Conservation (phyloP, 805 yeast genomes). For the Pichia manshurica region DNA sequence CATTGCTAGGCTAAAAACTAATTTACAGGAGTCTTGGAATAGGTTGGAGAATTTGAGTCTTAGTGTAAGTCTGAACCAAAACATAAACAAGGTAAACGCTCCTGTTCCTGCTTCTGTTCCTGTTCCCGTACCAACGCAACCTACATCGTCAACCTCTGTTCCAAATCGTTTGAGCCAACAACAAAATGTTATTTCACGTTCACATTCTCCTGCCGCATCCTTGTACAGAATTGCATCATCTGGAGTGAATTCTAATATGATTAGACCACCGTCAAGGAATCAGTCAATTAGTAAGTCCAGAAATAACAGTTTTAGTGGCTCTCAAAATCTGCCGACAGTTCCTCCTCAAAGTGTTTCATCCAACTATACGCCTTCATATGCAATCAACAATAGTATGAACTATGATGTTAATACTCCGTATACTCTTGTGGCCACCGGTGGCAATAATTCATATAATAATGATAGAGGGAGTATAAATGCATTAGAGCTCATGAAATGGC, state of each 20-base stretch:
- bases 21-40: slow-evolving; percentile 70
- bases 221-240: slow-evolving; percentile 29
- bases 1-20: slow-evolving; percentile 42
- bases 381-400: too few species aligned
- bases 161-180: neutral
- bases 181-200: slow-evolving; percentile 10
- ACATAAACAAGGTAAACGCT: too few species aligned
- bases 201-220: slow-evolving; percentile 32
- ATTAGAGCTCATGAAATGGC: slow-evolving; percentile 46
- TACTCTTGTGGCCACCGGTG: too few species aligned
- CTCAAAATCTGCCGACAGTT: neutral
- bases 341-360: neutral
- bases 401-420: too few species aligned
- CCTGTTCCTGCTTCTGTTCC: too few species aligned
- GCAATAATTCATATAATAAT: too few species aligned
- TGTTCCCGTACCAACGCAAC: too few species aligned
- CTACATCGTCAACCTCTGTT: neutral
- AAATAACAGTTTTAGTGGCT: slow-evolving; percentile 11
- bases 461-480: slow-evolving; percentile 1
- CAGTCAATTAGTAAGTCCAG: slow-evolving; percentile 20
- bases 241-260: slow-evolving; percentile 24
- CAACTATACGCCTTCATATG: too few species aligned
- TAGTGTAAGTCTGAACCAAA: neutral
- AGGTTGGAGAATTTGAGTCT: slow-evolving; percentile 30
- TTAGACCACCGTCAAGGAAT: slow-evolving; percentile 28